These are phyloP conservation scores for Populus trichocarpa DNA, from an alignment of 441 rosid species.

Conservation along the genomic window DNA sequence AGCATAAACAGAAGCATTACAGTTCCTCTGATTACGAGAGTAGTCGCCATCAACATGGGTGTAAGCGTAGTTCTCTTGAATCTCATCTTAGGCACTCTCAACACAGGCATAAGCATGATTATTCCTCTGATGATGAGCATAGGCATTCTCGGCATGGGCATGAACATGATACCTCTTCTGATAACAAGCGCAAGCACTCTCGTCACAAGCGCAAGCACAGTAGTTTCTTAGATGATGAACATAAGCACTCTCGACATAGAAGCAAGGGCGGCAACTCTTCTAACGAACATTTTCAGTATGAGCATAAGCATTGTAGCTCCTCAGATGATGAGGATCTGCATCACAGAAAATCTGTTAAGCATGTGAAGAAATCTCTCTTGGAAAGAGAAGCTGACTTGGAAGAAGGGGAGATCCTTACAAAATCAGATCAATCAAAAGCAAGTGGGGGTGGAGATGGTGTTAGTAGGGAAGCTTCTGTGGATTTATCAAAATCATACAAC, in stretches of 20 bases:
- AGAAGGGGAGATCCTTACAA: constrained; percentile 56
- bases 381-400: constrained; percentile 45
- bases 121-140: constrained; percentile 30
- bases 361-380: constrained; percentile 28
- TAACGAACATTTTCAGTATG: constrained; percentile 27
- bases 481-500: constrained; percentile 25
- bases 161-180: constrained; percentile 19
- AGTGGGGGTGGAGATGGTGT: constrained; percentile 30
- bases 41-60: constrained; percentile 20
- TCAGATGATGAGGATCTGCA: constrained; percentile 18
- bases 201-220: not conserved
- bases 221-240: constrained; percentile 24
- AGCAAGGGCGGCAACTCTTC: constrained; percentile 20
- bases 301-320: constrained; percentile 1
- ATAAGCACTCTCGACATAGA: constrained; percentile 14
- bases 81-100: constrained; percentile 15
- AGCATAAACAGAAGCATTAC: constrained; percentile 20
- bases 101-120: constrained; percentile 18
- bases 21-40: constrained; percentile 30
- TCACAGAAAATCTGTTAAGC: constrained; percentile 33
- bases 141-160: constrained; percentile 19
- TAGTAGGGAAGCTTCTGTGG: constrained; percentile 45
- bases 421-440: constrained; percentile 46
- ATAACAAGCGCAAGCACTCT: constrained; percentile 1
- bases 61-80: constrained; percentile 24